Percentiles rank a stretch among this genome's conserved stretches.
Evolutionary conservation across 106 monocot species (phyloP).

Genomic region (Dendrobium officinale): DNA sequence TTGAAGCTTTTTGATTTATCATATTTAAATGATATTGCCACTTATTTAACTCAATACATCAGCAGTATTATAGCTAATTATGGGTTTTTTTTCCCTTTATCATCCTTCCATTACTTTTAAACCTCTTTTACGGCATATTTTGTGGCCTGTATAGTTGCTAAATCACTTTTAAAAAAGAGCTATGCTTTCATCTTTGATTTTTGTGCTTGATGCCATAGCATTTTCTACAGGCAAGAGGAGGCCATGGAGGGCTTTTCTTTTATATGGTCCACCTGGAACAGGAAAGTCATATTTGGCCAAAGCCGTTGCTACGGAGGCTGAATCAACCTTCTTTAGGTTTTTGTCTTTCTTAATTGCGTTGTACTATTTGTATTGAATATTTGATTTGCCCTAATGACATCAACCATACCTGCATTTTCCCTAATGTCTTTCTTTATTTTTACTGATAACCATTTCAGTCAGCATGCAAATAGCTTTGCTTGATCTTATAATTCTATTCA

Average conservation of each 20-base stretch:
- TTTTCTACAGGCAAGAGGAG: slow-evolving; percentile 50
- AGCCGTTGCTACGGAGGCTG: slow-evolving; percentile 82
- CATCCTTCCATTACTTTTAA: not conserved
- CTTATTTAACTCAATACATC: no score
- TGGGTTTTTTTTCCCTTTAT: not conserved
- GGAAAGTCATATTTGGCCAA: slow-evolving; percentile 86
- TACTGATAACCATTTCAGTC: not conserved
- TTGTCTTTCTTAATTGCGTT: not conserved
- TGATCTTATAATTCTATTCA: not conserved
- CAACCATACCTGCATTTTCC: not conserved
- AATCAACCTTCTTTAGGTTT: slow-evolving; percentile 75
- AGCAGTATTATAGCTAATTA: no score
- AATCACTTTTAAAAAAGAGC: not conserved
- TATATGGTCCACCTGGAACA: slow-evolving; percentile 85
- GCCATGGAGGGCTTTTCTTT: slow-evolving; percentile 84
- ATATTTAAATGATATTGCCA: no score
- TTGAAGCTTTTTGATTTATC: no score
- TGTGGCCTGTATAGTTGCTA: not conserved
- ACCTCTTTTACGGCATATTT: not conserved
- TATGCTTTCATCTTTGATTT: not conserved
- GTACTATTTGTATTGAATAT: not conserved
- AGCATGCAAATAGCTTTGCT: not conserved
- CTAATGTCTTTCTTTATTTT: not conserved
- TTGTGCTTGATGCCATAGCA: not conserved
- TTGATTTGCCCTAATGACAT: not conserved